These are phyloP conservation scores for Manihot esculenta DNA, from an alignment of 441 rosid genomes.

Conservation along the genomic window DNA sequence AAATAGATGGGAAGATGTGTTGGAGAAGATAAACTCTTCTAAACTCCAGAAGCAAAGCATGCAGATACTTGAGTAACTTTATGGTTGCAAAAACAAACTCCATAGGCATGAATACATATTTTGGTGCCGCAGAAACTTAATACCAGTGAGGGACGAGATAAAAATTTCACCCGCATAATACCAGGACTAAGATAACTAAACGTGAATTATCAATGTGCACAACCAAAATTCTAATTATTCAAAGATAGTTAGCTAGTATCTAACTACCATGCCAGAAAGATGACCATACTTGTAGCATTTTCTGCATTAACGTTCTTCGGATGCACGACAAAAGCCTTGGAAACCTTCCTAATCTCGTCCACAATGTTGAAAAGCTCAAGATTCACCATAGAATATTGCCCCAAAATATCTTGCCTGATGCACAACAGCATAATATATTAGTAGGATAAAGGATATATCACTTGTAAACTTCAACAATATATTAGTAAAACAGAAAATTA, in stretches of 20 bases:
- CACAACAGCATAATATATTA: constrained; percentile 5
- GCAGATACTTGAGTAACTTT: neutral
- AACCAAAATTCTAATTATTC: neutral
- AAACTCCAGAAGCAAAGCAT: neutral
- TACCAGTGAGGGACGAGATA: neutral
- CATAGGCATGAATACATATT: neutral
- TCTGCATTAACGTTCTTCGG: constrained; percentile 89
- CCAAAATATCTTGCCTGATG: constrained; percentile 87
- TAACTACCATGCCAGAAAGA: neutral
- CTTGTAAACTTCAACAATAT: neutral
- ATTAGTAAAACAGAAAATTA: neutral
- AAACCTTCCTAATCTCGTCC: constrained; percentile 78
- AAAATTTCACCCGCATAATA: neutral
- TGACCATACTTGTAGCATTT: constrained; percentile 66
- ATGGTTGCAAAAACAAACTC: neutral
- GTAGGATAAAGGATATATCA: neutral
- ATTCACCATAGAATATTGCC: constrained; percentile 92
- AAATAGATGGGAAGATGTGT: neutral
- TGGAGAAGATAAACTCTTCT: neutral
- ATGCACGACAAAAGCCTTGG: constrained; percentile 86
- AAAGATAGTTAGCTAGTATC: neutral
- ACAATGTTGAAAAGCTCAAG: constrained; percentile 93
- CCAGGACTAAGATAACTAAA: neutral
- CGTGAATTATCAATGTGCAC: neutral
- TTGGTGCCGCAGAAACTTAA: neutral